These are phyloP conservation scores for Pseudogymnoascus sp. DNA, from an alignment of 2,329 filamentous ascomycete genomes.

Conservation along the genomic window DNA sequence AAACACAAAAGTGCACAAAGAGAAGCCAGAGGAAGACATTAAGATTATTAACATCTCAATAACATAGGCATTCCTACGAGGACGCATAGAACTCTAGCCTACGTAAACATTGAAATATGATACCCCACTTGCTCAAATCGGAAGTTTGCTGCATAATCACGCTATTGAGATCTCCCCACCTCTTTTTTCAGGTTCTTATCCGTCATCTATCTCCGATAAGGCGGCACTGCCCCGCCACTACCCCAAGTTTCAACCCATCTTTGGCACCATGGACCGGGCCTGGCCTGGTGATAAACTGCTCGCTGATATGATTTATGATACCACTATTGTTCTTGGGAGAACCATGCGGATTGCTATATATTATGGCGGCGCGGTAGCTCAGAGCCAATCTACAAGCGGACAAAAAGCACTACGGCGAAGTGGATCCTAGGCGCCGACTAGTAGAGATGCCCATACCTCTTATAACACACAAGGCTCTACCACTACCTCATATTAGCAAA, in stretches of 20 bases:
- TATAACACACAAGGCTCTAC: not conserved
- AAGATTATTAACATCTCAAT: constrained; percentile 80
- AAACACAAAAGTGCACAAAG: constrained; percentile 73
- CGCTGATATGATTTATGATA: constrained; percentile 5
- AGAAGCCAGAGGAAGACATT: constrained; percentile 94
- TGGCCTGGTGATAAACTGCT: not conserved
- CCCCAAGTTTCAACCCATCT: not conserved
- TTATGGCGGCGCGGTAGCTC: not conserved
- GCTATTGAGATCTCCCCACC: not conserved
- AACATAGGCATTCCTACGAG: constrained; percentile 20
- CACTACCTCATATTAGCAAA: not conserved
- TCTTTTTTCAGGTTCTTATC: not conserved
- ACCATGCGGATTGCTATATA: not conserved
- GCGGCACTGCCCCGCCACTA: not conserved
- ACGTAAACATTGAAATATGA: constrained; percentile 5
- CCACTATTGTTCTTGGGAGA: not conserved
- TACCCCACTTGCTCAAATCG: not conserved
- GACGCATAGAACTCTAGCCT: not conserved
- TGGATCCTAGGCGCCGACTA: constrained; percentile 4
- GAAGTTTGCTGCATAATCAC: not conserved
- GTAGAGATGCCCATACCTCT: not conserved
- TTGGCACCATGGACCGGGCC: not conserved
- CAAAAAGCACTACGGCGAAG: not conserved
- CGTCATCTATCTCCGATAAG: not conserved
- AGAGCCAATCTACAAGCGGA: not conserved